phyloP scores from a whole-genome alignment of 805 yeast species.

The Kurtzmaniella fragi region DNA sequence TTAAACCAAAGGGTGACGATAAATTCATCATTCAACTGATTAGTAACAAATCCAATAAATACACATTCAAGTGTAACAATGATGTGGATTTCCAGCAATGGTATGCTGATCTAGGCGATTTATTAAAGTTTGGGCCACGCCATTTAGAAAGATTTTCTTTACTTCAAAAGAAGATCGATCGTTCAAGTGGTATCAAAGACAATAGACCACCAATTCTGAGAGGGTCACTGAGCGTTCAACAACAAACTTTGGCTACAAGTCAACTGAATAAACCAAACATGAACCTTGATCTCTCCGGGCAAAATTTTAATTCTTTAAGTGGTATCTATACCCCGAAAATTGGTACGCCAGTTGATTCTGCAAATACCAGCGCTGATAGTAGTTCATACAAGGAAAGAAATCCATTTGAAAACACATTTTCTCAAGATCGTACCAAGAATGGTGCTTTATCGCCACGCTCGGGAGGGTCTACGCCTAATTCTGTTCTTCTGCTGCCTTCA shows the following conservation, averaged over 20 bases:
- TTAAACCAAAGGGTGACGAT: constrained; percentile 27
- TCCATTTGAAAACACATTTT: constrained; percentile 33
- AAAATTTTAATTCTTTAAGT: constrained; percentile 2
- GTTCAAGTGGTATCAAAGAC: constrained; percentile 8
- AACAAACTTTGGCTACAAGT: constrained; percentile 10
- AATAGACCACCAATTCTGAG: background rate
- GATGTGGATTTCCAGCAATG: constrained; percentile 44
- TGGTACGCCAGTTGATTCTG: constrained; percentile 25
- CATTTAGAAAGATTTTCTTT: constrained; percentile 47
- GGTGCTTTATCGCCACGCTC: no score
- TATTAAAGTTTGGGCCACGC: constrained; percentile 40
- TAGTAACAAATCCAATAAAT: constrained; percentile 23
- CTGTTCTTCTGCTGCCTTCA: no score
- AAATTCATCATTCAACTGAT: constrained; percentile 30
- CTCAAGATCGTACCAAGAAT: constrained; percentile 2
- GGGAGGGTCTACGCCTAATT: no score
- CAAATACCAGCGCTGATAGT: constrained; percentile 4
- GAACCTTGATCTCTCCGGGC: constrained; percentile 7
- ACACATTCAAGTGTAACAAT: constrained; percentile 42
- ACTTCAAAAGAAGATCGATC: constrained; percentile 40
- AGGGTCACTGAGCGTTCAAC: background rate
- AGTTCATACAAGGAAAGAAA: constrained; percentile 18
- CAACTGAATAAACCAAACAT: constrained; percentile 7
- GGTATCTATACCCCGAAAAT: constrained; percentile 36
- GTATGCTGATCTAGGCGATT: constrained; percentile 50